Base-by-base conservation (phyloP, 2,329 filamentous ascomycete species). In the Sodiomyces alkalinus region DNA sequence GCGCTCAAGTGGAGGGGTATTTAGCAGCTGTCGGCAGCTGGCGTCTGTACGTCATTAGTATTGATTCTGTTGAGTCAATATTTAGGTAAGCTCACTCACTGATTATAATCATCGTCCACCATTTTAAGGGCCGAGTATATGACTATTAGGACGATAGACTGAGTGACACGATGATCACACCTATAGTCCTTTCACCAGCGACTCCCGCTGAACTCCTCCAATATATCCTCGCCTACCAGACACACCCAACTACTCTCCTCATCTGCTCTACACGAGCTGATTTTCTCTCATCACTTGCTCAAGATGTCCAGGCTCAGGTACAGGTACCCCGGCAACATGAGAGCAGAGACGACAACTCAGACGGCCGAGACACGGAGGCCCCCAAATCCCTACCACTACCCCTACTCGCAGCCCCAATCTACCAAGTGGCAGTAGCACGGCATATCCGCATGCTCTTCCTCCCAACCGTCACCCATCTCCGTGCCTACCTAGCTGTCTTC, bases 381-480 rank as follows among this genome's bases (percentile, higher is more conserved):
- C 10, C 4, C 6, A 17, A 17, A 16, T 17, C 26, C 6, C 17
- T 8, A 4, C 17, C 26, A 5, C 19, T 16, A 13, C 33, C 28
- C 2, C 55, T 83, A 6, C 53, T 81, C 6, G 56, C 61, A 11
- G 68, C 74, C 17, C 74, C 79, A 0, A 67, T 93, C 10, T 65
- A 74, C 30, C 67, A 81, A 36, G 60, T 86, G 17, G 68, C 75
- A 26, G 64, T 68, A 4, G 76, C 81, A 6, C 68, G 72, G 17
- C 71, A 75, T 41, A 65, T 92, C 36, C 70, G 68, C 30, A 51
- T 86, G 7, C 56, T 70, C 19, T 94, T 92, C 52, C 68, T 73
- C 30, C 73, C 81, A 0, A 82, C 78, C 3, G 64, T 90, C 30
- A 73, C 79, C 14, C 74, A 80, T 48, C 66, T 93, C 6, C 75